These are phyloP conservation scores for Annona cherimola DNA, from an alignment of 164 flowering plant species.

Conservation along the genomic window DNA sequence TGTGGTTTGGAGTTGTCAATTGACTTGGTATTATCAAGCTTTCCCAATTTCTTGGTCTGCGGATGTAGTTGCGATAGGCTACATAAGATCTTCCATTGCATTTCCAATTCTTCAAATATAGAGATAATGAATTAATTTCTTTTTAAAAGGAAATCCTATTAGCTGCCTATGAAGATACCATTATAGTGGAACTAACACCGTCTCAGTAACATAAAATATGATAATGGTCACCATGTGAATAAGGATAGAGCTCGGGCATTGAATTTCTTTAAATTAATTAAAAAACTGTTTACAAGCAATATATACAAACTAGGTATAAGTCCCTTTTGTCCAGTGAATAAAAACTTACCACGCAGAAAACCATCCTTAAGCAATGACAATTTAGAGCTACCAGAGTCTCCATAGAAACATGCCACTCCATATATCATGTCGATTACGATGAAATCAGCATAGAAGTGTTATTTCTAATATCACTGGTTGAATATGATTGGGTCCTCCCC, in stretches of 20 bases:
- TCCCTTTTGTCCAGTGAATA: not conserved
- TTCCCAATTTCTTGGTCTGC: constrained; percentile 88
- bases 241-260: not conserved
- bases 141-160: not conserved
- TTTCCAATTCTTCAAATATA: constrained; percentile 78
- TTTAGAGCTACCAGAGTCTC: not conserved
- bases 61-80: constrained; percentile 78
- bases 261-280: too few relatives aligned
- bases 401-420: too few relatives aligned
- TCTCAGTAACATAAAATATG: not conserved
- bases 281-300: not conserved
- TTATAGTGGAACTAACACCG: too few relatives aligned
- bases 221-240: not conserved
- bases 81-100: constrained; percentile 95
- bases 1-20: constrained; percentile 82
- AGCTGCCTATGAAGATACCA: not conserved
- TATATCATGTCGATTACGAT: too few relatives aligned
- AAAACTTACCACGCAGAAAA: not conserved
- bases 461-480: too few relatives aligned
- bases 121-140: constrained; percentile 3
- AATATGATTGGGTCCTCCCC: not conserved
- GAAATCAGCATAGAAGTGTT: too few relatives aligned
- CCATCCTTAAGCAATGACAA: not conserved
- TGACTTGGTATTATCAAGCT: constrained; percentile 51
- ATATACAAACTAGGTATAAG: not conserved